Evolutionary conservation across 257 asterid genomes (phyloP), one percentile per base, ranked within the genome.

Genomic region (Capsicum chinense): DNA sequence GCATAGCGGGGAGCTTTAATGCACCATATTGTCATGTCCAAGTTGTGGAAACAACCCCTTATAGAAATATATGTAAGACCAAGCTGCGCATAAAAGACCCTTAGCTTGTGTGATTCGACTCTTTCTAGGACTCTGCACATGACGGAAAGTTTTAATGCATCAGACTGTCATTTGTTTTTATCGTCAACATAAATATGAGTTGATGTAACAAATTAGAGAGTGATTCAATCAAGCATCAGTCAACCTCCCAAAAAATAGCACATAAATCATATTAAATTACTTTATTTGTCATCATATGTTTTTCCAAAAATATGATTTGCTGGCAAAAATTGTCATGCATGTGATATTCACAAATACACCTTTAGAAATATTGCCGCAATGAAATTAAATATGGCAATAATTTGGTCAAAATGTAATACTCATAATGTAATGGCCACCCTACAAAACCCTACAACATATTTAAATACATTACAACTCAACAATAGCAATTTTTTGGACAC

Each of bases 291-390:
- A 76, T 14, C 12, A 14, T 26, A 76, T 52, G 50, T 52, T 12
- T 76, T 76, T 47, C 63, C 15, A 76, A 52, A 76, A 50, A 6
- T 73, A 76, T 42, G 26, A 71, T 87, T 88, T 82, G 88, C 81
- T 85, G 89, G 88, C 89, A 84, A 16, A 39, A 8, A 47, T 50
- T 82, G 58, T 1, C 81, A 79, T 88, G 87, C 92, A 89, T 89
- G 92, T 91, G 94, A 89, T 39, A 5, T 44, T 52, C 44, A 76
- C 63, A 52, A 76, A 76, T 76, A 76, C 81, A 8, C 63, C 64
- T 50, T 26, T 76, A 13, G 58, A 2, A 14, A 76, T 66, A 66
- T 76, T 26, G 26, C 81, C 81, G 81, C 64, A 76, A 52, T 4
- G 63, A 76, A 52, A 76, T 76, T 76, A 76, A 76, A 76, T 76